phyloP scores from a whole-genome alignment of 73 alveolate genomes.

The Halteria grandinella region DNA sequence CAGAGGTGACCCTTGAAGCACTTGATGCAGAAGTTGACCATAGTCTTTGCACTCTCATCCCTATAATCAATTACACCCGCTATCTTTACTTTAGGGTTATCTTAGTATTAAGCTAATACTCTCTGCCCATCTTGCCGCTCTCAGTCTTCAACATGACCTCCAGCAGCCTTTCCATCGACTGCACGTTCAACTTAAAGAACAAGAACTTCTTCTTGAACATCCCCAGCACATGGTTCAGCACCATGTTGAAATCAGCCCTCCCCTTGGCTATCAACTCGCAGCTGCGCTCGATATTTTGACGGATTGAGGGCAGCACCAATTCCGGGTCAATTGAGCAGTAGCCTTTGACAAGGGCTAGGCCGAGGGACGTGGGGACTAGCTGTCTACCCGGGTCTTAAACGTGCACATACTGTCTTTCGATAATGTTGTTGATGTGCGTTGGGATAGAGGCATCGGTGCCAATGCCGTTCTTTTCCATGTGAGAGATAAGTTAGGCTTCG shows the following conservation, averaged over 20 bases:
- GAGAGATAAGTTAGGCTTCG: slow-evolving; percentile 95
- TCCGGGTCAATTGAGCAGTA: slow-evolving; percentile 97
- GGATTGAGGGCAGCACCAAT: slow-evolving; percentile 95
- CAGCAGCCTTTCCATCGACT: slow-evolving; percentile 36
- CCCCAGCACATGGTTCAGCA: slow-evolving; percentile 89
- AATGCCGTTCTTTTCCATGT: slow-evolving; percentile 98
- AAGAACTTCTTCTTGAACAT: slow-evolving; percentile 92
- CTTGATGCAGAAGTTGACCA: slow-evolving; percentile 75
- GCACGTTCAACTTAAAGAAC: slow-evolving; percentile 75
- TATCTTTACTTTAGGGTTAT: slow-evolving; percentile 8
- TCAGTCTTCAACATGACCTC: neutral
- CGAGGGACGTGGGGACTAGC: slow-evolving; percentile 97
- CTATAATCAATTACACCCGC: neutral
- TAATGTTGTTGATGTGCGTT: slow-evolving; percentile 98
- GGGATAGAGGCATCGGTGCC: slow-evolving; percentile 99
- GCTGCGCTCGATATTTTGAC: slow-evolving; percentile 95
- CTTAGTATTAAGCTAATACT: neutral
- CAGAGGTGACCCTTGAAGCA: slow-evolving; percentile 79
- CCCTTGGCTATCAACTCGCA: slow-evolving; percentile 96
- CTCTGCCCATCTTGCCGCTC: neutral
- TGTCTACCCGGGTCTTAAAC: slow-evolving; percentile 90
- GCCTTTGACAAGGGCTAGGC: slow-evolving; percentile 97
- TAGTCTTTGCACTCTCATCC: slow-evolving; percentile 32
- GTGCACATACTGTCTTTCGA: slow-evolving; percentile 97
- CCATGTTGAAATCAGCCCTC: slow-evolving; percentile 82